These are phyloP conservation scores for Diversispora epigaea DNA, from an alignment of 192 early-diverging fungal genomes.

Conservation along the genomic window DNA sequence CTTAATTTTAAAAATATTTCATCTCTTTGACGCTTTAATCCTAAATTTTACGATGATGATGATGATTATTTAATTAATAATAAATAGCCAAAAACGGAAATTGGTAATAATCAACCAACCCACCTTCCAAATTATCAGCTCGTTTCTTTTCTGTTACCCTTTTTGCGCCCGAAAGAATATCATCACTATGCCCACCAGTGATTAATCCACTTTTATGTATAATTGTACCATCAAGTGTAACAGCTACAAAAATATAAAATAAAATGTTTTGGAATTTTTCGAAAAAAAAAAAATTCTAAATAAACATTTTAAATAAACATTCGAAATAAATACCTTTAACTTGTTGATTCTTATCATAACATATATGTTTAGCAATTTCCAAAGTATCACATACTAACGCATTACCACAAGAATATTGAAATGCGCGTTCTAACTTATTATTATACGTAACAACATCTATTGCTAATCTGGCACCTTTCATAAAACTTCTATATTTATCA, in stretches of 20 bases:
- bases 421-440: slow-evolving; percentile 67
- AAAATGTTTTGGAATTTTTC: not conserved
- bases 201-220: slow-evolving; percentile 97
- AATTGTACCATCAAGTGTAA: slow-evolving; percentile 89
- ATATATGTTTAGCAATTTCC: slow-evolving; percentile 79
- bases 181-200: slow-evolving; percentile 72
- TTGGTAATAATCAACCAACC: not conserved
- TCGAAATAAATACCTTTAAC: slow-evolving; percentile 64
- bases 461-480: slow-evolving; percentile 86
- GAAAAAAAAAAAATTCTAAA: not conserved
- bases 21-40: slow-evolving; percentile 68
- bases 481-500: slow-evolving; percentile 76
- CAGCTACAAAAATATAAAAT: slow-evolving; percentile 69
- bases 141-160: slow-evolving; percentile 85
- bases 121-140: slow-evolving; percentile 63
- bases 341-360: slow-evolving; percentile 78
- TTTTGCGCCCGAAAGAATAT: slow-evolving; percentile 45
- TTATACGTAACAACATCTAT: slow-evolving; percentile 92
- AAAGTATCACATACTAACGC: slow-evolving; percentile 89
- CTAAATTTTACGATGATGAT: slow-evolving; percentile 8
- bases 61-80: not conserved
- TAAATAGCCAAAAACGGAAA: not conserved
- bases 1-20: slow-evolving; percentile 68
- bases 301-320: not conserved
- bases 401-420: slow-evolving; percentile 91